These are phyloP conservation scores for Phytopythium delawarense DNA, from an alignment of 352 stramenopile genomes.

Conservation along the genomic window DNA sequence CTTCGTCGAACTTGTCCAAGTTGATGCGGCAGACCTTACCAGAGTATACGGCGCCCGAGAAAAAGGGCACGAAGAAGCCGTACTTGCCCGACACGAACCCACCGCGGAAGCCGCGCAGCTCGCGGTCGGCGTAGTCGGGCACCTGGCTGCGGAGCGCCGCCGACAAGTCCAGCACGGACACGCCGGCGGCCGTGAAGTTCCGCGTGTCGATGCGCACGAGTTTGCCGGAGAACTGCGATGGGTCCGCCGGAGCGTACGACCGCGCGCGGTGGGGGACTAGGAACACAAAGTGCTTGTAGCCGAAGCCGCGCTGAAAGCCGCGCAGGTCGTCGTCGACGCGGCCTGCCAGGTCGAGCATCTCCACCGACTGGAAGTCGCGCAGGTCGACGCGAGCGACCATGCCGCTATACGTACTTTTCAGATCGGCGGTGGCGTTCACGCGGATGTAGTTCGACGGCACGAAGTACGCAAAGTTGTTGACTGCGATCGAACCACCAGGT, in stretches of 20 bases:
- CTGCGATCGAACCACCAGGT: constrained; percentile 15
- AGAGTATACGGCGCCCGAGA: constrained; percentile 58
- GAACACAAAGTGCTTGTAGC: constrained; percentile 71
- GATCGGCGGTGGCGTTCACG: constrained; percentile 26
- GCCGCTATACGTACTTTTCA: constrained; percentile 57
- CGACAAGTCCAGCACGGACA: constrained; percentile 56
- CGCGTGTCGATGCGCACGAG: constrained; percentile 68
- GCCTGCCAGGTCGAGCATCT: constrained; percentile 44
- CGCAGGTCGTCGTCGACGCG: constrained; percentile 40
- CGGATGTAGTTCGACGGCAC: constrained; percentile 52
- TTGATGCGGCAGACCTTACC: constrained; percentile 79
- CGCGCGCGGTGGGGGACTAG: constrained; percentile 46
- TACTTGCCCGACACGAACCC: constrained; percentile 75
- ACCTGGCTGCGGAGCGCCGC: constrained; percentile 57
- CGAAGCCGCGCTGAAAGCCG: constrained; percentile 67
- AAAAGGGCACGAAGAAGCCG: constrained; percentile 76
- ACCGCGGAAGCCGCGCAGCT: constrained; percentile 62
- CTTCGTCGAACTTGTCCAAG: constrained; percentile 72
- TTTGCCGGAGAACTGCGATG: constrained; percentile 48
- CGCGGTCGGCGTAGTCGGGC: constrained; percentile 48
- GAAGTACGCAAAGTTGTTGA: constrained; percentile 72
- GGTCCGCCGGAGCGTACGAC: constrained; percentile 19
- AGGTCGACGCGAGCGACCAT: constrained; percentile 58
- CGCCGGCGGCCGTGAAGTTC: constrained; percentile 44
- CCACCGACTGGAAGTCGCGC: constrained; percentile 50